Evolutionary conservation across 148 eudicot genomes (phyloP), one percentile per base, ranked within the genome.

Genomic region (Vaccinium corymbosum): DNA sequence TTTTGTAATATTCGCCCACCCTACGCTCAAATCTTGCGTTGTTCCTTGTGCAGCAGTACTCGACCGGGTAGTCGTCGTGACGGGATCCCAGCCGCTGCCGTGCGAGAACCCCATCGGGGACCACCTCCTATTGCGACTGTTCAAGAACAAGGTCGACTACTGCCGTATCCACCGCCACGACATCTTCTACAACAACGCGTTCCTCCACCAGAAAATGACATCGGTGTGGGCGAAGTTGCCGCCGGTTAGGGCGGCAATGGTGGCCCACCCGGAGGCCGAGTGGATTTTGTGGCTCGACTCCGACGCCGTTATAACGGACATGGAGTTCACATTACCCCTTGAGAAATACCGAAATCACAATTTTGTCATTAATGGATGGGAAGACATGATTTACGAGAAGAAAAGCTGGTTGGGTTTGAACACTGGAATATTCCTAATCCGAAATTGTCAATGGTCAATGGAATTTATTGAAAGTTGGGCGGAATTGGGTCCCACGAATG

Each of bases 281-380:
- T 93, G 97, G 97, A 85, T 93, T 72, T 91, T 92, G 91, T 94
- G 97, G 97, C 90, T 94, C 32, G 97, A 94, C 85, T 90, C 97
- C 17, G 97, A 94, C 79, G 93, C 97, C 11, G 92, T 87, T 15
- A 83, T 94, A 19, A 94, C 97, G 7, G 97, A 94, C 85, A 94
- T 94, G 94, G 91, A 92, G 20, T 94, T 94, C 84, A 81, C 79
- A 29, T 86, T 94, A 1, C 94, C 94, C 2, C 71, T 94, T 2
- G 83, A 84, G 1, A 85, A 84, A 52, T 92, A 94, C 80, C 27
- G 51, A 27, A 79, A 82, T 80, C 87, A 91, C 78, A 92, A 94
- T 49, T 78, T 94, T 1, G 87, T 93, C 8, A 66, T 93, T 46
- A 90, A 92, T 57, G 97, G 97, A 32, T 91, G 94, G 92, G 88